These are phyloP conservation scores for Funneliformis caledonium DNA, from an alignment of 371 early-diverging fungal genomes.

Conservation along the genomic window DNA sequence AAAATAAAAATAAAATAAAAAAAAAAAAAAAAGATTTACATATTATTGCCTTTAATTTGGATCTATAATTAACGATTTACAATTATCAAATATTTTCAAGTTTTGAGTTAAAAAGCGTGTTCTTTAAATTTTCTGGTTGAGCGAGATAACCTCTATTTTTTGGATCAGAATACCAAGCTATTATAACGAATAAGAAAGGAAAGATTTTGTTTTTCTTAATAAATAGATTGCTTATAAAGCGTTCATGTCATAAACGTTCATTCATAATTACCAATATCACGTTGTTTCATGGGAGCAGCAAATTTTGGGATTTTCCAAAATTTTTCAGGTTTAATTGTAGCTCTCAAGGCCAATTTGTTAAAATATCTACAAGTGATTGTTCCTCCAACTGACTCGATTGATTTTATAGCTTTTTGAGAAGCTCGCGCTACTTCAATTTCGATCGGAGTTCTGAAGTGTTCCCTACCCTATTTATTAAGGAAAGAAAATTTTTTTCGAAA, in stretches of 20 bases:
- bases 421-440: constrained; percentile 89
- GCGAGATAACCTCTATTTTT: constrained; percentile 75
- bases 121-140: constrained; percentile 32
- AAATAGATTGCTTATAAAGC: background rate
- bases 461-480: constrained; percentile 57
- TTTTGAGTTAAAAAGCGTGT: no score
- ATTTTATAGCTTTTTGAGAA: constrained; percentile 77
- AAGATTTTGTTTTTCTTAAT: background rate
- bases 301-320: constrained; percentile 71
- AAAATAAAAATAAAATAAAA: no score
- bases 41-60: background rate
- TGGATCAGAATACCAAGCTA: constrained; percentile 64
- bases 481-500: background rate
- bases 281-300: constrained; percentile 63
- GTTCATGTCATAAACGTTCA: background rate
- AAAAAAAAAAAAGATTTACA: no score
- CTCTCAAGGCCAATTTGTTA: constrained; percentile 76
- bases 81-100: no score
- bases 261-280: constrained; percentile 57
- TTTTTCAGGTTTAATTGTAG: constrained; percentile 81
- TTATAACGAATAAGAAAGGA: constrained; percentile 11
- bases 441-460: constrained; percentile 68
- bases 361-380: constrained; percentile 82
- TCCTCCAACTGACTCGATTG: constrained; percentile 87
- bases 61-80: no score